Percentiles rank a stretch among this genome's conserved stretches.
phyloP scores from a whole-genome alignment of 345 rosid species.

The Clausena lansium region DNA sequence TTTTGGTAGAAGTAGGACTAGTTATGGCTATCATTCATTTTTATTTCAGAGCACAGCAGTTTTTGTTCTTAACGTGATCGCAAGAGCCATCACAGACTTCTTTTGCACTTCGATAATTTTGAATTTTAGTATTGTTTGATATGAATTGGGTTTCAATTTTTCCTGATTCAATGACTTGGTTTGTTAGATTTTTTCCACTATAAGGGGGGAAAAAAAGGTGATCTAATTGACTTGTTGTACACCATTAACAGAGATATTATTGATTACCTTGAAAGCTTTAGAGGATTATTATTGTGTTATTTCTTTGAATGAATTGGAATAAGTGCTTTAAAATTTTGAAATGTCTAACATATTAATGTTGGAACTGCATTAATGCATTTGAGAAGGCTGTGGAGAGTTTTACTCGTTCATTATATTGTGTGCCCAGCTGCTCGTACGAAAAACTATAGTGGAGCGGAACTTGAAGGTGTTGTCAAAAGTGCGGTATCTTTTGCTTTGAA shows the following conservation, averaged over 20 bases:
- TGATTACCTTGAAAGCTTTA: neutral
- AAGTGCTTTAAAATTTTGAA: neutral
- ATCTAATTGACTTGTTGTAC: neutral
- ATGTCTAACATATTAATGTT: neutral
- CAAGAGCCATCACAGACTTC: neutral
- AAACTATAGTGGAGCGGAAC: constrained; percentile 98
- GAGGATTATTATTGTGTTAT: neutral
- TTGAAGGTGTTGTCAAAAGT: constrained; percentile 99
- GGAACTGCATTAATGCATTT: neutral
- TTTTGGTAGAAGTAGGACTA: neutral
- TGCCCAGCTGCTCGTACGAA: constrained; percentile 93
- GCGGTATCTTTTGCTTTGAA: constrained; percentile 95
- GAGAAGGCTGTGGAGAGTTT: neutral
- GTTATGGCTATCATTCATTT: neutral
- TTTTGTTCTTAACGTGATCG: neutral
- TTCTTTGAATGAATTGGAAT: neutral
- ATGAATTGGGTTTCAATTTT: neutral
- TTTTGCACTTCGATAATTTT: neutral
- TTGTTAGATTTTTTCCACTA: neutral
- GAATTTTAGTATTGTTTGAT: neutral
- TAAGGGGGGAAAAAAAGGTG: neutral
- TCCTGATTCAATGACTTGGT: neutral
- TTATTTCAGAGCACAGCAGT: neutral
- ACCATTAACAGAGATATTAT: neutral
- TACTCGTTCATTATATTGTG: constrained; percentile 7